phyloP scores from a whole-genome alignment of 2,329 filamentous ascomycete species.

The Venturia effusa region DNA sequence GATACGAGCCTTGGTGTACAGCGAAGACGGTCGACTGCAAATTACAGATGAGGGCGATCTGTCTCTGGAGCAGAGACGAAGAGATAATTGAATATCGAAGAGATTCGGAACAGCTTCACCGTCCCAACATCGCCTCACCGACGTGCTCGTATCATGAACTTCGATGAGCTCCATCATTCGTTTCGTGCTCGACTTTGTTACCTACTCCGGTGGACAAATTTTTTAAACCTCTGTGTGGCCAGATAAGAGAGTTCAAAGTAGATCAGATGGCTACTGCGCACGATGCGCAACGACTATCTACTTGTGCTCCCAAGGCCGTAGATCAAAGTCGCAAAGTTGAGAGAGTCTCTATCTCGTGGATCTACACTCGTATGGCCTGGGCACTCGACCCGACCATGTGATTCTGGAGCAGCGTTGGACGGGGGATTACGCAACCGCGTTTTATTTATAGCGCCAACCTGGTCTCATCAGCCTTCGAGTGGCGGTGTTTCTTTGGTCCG shows the following conservation, averaged over 20 bases:
- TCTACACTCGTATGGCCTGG: too few species aligned
- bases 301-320: too few species aligned
- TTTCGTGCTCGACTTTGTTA: too few species aligned
- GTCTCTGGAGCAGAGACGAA: neutral
- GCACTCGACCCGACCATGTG: neutral
- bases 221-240: too few species aligned
- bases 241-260: too few species aligned
- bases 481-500: neutral
- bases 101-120: neutral
- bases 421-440: neutral
- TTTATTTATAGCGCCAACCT: neutral
- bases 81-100: neutral
- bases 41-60: neutral
- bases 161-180: too few species aligned
- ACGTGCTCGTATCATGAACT: too few species aligned
- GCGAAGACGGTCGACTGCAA: neutral
- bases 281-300: too few species aligned
- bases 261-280: too few species aligned
- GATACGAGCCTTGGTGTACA: neutral
- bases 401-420: neutral
- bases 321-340: too few species aligned
- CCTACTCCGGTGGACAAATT: too few species aligned
- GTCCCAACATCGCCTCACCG: neutral
- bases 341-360: too few species aligned
- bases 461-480: neutral